Percentiles rank a stretch among this genome's conserved stretches.
phyloP scores from a whole-genome alignment of 768 basidiomycete species.

The Leucosporidium creatinivorum region DNA sequence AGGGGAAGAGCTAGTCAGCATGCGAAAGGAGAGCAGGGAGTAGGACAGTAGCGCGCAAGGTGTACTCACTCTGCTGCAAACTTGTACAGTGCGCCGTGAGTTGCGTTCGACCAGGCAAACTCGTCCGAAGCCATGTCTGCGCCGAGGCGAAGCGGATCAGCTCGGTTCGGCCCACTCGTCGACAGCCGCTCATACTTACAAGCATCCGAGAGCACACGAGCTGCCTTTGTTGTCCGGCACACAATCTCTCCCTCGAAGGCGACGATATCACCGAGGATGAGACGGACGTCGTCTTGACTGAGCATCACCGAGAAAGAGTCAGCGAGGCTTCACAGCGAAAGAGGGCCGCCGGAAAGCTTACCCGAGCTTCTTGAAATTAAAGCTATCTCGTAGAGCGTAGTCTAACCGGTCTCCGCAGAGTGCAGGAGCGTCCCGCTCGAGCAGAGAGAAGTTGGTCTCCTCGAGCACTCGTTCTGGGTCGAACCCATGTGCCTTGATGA shows the following conservation, averaged over 20 bases:
- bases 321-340: background rate
- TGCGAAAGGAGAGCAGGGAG: background rate
- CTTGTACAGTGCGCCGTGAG: conserved; percentile 15
- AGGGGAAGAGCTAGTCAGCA: background rate
- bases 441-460: conserved; percentile 19
- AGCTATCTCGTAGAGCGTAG: background rate
- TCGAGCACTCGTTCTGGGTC: conserved; percentile 6
- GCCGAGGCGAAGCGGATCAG: background rate
- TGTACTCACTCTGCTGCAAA: conserved; percentile 12
- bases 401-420: conserved; percentile 24
- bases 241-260: conserved; percentile 12
- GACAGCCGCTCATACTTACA: background rate
- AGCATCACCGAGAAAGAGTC: background rate
- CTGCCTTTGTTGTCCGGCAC: background rate
- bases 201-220: conserved; percentile 12
- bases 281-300: background rate
- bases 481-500: conserved; percentile 7
- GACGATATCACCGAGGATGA: background rate
- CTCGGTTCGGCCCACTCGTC: background rate
- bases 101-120: conserved; percentile 20
- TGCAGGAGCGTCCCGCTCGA: conserved; percentile 22
- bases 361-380: background rate
- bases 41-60: background rate
- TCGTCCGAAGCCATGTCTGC: conserved; percentile 19
- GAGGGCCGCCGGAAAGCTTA: background rate